Evolutionary conservation across 23 red algal species (phyloP).

Genomic region (Agarophyton chilense): DNA sequence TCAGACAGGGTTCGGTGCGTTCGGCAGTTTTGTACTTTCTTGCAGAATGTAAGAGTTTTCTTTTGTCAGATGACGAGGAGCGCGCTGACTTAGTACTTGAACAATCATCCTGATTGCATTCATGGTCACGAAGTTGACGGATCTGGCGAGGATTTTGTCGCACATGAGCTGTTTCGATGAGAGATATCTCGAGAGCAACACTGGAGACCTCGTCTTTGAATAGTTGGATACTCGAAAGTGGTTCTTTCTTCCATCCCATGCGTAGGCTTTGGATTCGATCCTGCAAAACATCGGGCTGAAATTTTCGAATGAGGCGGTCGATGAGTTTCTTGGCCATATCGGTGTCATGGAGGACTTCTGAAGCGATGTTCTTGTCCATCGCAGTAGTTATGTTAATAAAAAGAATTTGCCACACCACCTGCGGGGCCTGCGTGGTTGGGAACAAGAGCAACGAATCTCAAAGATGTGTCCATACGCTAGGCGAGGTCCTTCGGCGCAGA

Average conservation of each 20-base stretch:
- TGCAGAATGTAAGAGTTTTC: neutral
- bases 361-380: neutral
- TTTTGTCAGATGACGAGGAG: neutral
- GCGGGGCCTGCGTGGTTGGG: neutral
- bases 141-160: neutral
- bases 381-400: neutral
- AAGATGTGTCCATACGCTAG: neutral
- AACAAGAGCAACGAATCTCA: neutral
- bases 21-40: neutral
- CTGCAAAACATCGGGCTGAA: neutral
- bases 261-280: neutral
- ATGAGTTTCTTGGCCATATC: neutral
- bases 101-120: neutral
- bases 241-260: neutral
- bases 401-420: neutral
- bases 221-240: slow-evolving; percentile 2
- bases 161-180: neutral
- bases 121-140: neutral
- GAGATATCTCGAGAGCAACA: neutral
- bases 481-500: neutral
- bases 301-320: neutral
- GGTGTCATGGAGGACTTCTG: neutral
- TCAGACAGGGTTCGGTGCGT: neutral
- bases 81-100: too few species aligned
- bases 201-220: neutral